These are phyloP conservation scores for Salvia splendens DNA, from an alignment of 257 asterid genomes.

Conservation along the genomic window DNA sequence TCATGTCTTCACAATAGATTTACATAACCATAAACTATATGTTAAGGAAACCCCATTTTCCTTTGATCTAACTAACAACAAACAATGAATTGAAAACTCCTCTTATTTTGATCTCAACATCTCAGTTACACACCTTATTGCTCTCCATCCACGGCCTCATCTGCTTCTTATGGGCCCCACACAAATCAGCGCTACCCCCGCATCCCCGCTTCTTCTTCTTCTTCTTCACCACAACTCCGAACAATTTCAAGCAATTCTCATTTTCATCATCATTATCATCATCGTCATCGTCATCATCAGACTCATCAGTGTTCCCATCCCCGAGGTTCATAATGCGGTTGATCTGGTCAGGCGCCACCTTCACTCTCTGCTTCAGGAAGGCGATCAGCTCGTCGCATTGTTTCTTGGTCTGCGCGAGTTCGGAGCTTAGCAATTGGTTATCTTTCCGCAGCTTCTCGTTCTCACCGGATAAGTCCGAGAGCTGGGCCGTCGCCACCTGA, in stretches of 20 bases:
- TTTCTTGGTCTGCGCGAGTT: conserved; percentile 61
- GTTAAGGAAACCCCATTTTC: no score
- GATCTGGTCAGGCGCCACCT: conserved; percentile 61
- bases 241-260: conserved; percentile 58
- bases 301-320: conserved; percentile 15
- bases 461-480: conserved; percentile 62
- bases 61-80: no score
- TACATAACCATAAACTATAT: no score
- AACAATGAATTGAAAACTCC: background rate
- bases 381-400: conserved; percentile 64
- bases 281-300: background rate
- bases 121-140: conserved; percentile 49
- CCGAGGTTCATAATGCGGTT: conserved; percentile 51
- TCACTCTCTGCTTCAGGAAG: conserved; percentile 54
- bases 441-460: conserved; percentile 61
- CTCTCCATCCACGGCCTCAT: conserved; percentile 56
- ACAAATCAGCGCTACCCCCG: conserved; percentile 26
- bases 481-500: conserved; percentile 46
- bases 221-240: conserved; percentile 66
- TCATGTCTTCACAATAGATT: no score
- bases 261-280: conserved; percentile 31
- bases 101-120: background rate
- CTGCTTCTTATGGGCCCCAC: conserved; percentile 39
- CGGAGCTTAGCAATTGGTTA: conserved; percentile 60
- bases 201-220: conserved; percentile 45